Evolutionary conservation across 2,329 filamentous ascomycete species (phyloP).

Genomic region (Aspergillus viridinutans): DNA sequence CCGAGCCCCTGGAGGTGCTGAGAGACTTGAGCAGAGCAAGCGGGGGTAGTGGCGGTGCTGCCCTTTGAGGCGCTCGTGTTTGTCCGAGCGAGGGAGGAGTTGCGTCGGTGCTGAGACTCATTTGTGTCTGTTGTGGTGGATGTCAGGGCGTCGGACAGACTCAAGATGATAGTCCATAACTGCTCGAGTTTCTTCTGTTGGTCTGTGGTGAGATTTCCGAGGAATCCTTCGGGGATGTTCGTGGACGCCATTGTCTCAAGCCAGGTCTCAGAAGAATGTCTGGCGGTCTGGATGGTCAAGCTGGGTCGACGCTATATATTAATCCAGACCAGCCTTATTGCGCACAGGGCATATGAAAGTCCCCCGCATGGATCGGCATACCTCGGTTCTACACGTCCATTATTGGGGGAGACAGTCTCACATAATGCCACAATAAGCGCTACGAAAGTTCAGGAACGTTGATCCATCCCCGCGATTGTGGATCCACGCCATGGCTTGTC

Average conservation of each 20-base stretch:
- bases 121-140: constrained; percentile 51
- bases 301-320: not conserved
- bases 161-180: constrained; percentile 73
- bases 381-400: not conserved
- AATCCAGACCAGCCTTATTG: not conserved
- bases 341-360: not conserved
- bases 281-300: not conserved
- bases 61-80: constrained; percentile 47
- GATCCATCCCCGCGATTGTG: not conserved
- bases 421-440: not conserved
- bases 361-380: not conserved
- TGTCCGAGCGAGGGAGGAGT: constrained; percentile 35
- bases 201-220: constrained; percentile 78
- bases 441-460: not conserved
- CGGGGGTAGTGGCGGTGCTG: constrained; percentile 53
- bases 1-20: constrained; percentile 17
- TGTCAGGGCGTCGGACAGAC: constrained; percentile 48
- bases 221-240: constrained; percentile 54
- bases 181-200: constrained; percentile 83
- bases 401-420: not conserved
- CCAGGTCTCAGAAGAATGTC: not conserved
- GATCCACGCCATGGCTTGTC: not conserved
- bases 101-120: constrained; percentile 31
- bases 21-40: constrained; percentile 19
- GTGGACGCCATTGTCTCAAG: constrained; percentile 9